Evolutionary conservation across 2,329 filamentous ascomycete genomes (phyloP).

Genomic region (Sporothrix globosa): DNA sequence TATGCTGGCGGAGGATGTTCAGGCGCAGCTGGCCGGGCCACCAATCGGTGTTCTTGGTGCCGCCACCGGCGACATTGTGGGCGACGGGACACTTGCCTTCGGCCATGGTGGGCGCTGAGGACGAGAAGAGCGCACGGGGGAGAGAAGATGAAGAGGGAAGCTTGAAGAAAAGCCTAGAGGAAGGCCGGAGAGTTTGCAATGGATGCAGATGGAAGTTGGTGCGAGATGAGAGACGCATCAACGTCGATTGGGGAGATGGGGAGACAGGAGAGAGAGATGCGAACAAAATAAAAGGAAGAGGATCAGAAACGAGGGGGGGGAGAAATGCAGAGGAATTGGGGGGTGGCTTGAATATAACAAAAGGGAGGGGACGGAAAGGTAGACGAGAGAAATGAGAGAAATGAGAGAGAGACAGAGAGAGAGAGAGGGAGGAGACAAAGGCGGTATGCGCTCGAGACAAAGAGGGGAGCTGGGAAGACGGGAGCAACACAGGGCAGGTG

Average conservation of each 20-base stretch:
- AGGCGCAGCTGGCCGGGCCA: conserved; percentile 71
- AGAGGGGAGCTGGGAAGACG: conserved; percentile 19
- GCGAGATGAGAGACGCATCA: conserved; percentile 27
- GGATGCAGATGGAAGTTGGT: conserved; percentile 2
- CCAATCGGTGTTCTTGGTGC: conserved; percentile 71
- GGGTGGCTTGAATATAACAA: conserved; percentile 13
- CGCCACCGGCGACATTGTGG: conserved; percentile 56
- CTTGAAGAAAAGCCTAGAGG: conserved; percentile 2
- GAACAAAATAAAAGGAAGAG: neutral
- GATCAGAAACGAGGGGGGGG: neutral
- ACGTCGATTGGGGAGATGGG: neutral
- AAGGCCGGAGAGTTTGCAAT: conserved; percentile 13
- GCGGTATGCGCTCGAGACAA: conserved; percentile 10
- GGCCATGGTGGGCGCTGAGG: conserved; percentile 27
- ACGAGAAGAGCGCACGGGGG: conserved; percentile 10
- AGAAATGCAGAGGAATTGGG: conserved; percentile 19
- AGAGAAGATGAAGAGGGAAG: neutral
- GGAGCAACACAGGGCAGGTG: neutral
- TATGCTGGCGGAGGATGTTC: conserved; percentile 75
- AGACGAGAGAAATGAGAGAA: neutral
- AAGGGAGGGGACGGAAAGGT: conserved; percentile 3
- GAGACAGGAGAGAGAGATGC: neutral
- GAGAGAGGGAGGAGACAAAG: neutral
- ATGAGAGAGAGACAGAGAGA: neutral
- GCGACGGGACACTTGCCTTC: conserved; percentile 31